Base-by-base conservation (phyloP, 495 filamentous ascomycete species). In the Penicillium bovifimosum region DNA sequence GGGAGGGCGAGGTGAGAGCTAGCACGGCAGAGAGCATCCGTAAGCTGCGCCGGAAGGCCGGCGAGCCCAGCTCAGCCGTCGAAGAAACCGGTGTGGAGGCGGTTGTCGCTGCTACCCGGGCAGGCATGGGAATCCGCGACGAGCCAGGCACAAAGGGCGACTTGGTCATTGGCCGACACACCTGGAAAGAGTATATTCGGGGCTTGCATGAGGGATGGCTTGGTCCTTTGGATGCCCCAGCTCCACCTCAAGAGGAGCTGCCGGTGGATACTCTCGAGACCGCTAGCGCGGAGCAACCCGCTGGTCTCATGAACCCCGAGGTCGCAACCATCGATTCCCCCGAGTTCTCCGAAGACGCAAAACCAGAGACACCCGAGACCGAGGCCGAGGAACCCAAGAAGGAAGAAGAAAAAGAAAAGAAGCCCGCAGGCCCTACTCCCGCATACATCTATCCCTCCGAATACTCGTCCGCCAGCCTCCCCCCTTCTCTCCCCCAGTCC, bases 131-230 rank as follows among this genome's bases (percentile, higher is more conserved):
- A 18, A 80, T 91, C 9, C 68, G 62, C 14, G 83, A 91, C 18
- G 91, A 82, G 63, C 77, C 84, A 2, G 91, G 88, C 9, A 74
- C 86, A 2, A 76, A 78, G 53, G 91, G 91, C 20, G 91, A 96
- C 65, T 75, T 99, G 41, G 82, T 97, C 5, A 82, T 99, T 54
- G 93, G 95, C 6, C 77, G 93, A 52, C 85, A 96, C 63, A 86
- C 91, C 8, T 99, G 93, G 93, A 97, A 96, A 71, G 93, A 99
- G 71, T 99, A 96, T 68, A 71, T 97, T 9, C 81, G 90, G 24
- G 93, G 93, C 24, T 58, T 96, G 51, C 93, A 99, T 55, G 93
- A 99, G 63, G 93, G 93, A 46, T 97, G 95, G 93, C 73, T 99
- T 14, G 93, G 93, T 1, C 91, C 93, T 1, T 71, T 96, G 20